Percentiles rank a stretch among this genome's conserved stretches.
Conservation (phyloP, 176 grass and related monocot genomes). For the Musa beccarii region DNA sequence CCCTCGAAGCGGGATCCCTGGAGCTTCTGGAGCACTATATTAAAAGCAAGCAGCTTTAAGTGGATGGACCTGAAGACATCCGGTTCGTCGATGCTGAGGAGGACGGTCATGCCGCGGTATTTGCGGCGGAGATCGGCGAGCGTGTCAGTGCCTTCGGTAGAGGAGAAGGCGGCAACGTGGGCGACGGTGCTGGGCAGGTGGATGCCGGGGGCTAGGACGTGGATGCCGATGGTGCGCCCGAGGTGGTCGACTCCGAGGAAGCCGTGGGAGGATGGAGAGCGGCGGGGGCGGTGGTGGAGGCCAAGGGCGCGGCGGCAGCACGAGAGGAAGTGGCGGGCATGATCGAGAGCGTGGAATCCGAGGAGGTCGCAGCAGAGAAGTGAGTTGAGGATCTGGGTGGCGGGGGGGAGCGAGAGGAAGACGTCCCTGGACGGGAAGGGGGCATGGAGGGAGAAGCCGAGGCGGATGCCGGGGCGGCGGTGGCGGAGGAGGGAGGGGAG, state of each 20-base stretch:
- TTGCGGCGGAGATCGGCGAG: background rate
- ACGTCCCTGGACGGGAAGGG: background rate
- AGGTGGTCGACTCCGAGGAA: background rate
- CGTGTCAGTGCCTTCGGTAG: background rate
- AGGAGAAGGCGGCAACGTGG: background rate
- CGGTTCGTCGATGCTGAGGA: background rate
- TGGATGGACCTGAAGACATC: background rate
- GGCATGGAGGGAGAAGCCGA: background rate
- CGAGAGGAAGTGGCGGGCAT: background rate
- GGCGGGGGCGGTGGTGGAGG: background rate
- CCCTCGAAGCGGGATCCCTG: background rate
- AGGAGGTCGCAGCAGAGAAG: background rate
- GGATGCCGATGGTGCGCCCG: background rate
- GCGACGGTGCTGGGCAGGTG: background rate
- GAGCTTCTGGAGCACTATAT: background rate
- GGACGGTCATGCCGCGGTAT: background rate
- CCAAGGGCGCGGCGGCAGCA: background rate
- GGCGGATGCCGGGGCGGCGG: background rate
- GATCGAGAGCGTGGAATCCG: background rate
- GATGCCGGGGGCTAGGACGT: background rate
- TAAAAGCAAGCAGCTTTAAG: background rate
- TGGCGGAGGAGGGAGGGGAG: background rate
- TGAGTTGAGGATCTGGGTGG: background rate
- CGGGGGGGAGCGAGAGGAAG: background rate
- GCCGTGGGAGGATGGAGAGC: background rate